Conservation (phyloP, 2,329 filamentous ascomycete genomes). For the Septoria petroselini region DNA sequence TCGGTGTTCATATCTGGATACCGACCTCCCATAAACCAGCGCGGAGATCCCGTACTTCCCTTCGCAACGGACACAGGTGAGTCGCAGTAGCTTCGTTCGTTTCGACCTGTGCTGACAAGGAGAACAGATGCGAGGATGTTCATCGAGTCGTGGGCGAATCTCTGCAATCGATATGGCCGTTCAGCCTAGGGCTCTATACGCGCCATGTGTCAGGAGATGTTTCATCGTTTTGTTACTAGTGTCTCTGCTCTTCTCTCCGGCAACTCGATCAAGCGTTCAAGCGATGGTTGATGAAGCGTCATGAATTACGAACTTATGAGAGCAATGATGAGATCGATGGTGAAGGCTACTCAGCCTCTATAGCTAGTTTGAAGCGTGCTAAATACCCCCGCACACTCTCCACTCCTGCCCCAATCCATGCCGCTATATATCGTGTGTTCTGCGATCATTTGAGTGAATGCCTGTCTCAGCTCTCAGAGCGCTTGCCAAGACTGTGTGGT, state of each 20-base stretch:
- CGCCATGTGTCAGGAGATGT: neutral
- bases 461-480: no score
- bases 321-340: neutral
- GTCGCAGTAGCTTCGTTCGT: neutral
- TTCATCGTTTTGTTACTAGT: neutral
- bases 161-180: conserved; percentile 13
- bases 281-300: neutral
- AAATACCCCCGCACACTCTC: no score
- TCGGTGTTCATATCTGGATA: conserved; percentile 55
- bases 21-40: conserved; percentile 35
- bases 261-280: no score
- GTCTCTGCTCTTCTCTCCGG: neutral
- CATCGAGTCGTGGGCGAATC: conserved; percentile 26
- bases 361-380: no score
- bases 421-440: no score
- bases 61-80: conserved; percentile 31
- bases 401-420: no score
- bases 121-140: conserved; percentile 29
- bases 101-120: conserved; percentile 4
- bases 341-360: no score
- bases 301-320: neutral
- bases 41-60: conserved; percentile 29
- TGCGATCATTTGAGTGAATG: no score
- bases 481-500: no score
- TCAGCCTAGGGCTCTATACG: neutral